Base-by-base conservation (phyloP, 164 flowering plant genomes). In the Aristolochia fimbriata region DNA sequence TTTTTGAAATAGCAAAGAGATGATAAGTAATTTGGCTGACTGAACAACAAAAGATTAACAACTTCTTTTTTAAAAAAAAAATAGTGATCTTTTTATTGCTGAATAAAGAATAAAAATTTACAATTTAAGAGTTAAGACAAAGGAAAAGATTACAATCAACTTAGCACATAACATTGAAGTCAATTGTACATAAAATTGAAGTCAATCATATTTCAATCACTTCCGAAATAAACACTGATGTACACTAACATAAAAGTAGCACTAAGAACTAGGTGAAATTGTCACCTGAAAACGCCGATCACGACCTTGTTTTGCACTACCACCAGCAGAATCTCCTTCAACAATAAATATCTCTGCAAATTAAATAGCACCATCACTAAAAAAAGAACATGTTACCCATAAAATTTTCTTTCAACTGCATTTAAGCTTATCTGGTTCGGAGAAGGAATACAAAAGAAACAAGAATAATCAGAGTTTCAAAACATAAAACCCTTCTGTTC, bases 311-410 rank as follows among this genome's bases (percentile, higher is more conserved):
- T 94, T 94, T 60, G 99, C 91, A 81, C 97, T 91, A 33, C 99
- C 99, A 72, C 99, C 99, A 69, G 99, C 99, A 58, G 99, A 94
- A 71, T 94, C 99, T 50, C 99, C 99, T 79, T 94, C 99, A 53
- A 94, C 99, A 47, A 94, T 91, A 70, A 91, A 94, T 56, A 94
- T 94, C 68, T 94, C 99, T 89, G 91, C 62, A 70, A 54, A 22
- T 13, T 37, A 48, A 64, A 53, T 17, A 22, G 22, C 22, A 31
- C 7, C 4, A 13, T 14, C 27, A 53, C 19, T 53, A 23, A 49
- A 16, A 49, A 49, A 37, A 37, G 43, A 37, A 37, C 43, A 37
- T 10, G 12, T 6, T 37, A 37, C 8, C 4, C 43, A 5, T 3
- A 3, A 37, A 37, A 37, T 3, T 37, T 37, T 37, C 9, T 37